phyloP scores from a whole-genome alignment of 1,139 yeast genomes.

The Saccharomyces hybrid region DNA sequence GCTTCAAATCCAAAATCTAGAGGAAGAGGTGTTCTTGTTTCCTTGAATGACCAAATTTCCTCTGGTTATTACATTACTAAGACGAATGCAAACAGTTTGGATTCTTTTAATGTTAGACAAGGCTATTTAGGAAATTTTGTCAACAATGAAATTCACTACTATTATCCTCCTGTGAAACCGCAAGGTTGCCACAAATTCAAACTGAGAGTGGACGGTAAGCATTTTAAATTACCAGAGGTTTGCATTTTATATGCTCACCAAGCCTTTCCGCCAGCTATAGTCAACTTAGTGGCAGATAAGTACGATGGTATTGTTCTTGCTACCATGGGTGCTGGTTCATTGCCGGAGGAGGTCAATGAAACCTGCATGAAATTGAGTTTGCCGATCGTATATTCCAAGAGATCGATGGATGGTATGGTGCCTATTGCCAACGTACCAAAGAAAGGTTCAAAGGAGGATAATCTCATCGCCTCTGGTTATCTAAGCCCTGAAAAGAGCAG shows the following conservation, averaged over 20 bases:
- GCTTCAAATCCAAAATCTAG: constrained; percentile 45
- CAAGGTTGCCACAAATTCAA: constrained; percentile 42
- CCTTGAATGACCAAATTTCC: constrained; percentile 58
- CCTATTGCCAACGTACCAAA: constrained; percentile 43
- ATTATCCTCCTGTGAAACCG: constrained; percentile 56
- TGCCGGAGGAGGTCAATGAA: constrained; percentile 45
- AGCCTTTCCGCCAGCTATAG: constrained; percentile 44
- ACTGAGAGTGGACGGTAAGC: constrained; percentile 22
- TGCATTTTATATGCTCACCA: constrained; percentile 53
- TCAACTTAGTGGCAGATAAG: constrained; percentile 38
- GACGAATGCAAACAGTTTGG: constrained; percentile 60
- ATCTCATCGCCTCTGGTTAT: constrained; percentile 52
- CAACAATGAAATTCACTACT: constrained; percentile 55
- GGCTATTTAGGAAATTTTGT: constrained; percentile 66
- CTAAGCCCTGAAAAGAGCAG: constrained; percentile 62
- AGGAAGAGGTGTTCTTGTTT: constrained; percentile 55
- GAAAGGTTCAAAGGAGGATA: constrained; percentile 15
- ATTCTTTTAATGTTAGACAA: constrained; percentile 62
- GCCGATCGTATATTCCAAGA: constrained; percentile 56
- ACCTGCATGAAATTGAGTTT: constrained; percentile 31
- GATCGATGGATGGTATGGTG: constrained; percentile 59
- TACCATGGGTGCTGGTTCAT: constrained; percentile 65
- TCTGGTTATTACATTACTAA: constrained; percentile 65
- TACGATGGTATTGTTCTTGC: constrained; percentile 55
- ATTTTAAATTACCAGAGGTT: constrained; percentile 34